These are phyloP conservation scores for Nakazawaea molendinolei DNA, from an alignment of 805 yeast species.

Conservation along the genomic window DNA sequence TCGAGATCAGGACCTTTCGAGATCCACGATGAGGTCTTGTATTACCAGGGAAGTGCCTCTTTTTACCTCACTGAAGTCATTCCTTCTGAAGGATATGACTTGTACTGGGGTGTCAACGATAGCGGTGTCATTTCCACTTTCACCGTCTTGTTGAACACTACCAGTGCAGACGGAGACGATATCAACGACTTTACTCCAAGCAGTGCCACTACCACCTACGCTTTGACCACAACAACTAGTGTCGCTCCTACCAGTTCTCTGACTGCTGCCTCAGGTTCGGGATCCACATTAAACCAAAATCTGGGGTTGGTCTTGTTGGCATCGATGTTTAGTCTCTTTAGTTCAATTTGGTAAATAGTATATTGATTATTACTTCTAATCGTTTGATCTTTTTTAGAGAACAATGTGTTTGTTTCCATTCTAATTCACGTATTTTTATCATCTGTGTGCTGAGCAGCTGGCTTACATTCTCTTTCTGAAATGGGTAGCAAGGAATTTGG, in stretches of 20 bases:
- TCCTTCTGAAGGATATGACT: constrained; percentile 4
- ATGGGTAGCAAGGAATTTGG: background rate
- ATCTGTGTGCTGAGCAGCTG: too few relatives aligned
- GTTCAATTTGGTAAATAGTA: too few relatives aligned
- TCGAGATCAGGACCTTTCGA: constrained; percentile 6
- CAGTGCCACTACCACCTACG: constrained; percentile 4
- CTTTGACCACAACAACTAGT: constrained; percentile 7
- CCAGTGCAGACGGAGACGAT: background rate
- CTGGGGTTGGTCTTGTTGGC: too few relatives aligned
- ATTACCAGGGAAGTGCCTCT: constrained; percentile 9
- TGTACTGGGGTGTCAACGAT: constrained; percentile 8
- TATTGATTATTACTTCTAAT: background rate
- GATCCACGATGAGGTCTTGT: constrained; percentile 4
- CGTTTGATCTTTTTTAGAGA: background rate
- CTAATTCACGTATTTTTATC: too few relatives aligned
- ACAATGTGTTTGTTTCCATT: too few relatives aligned
- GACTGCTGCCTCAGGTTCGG: background rate
- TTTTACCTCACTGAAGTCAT: constrained; percentile 5
- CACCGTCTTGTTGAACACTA: constrained; percentile 2
- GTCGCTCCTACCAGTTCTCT: constrained; percentile 1
- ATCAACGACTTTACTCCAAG: constrained; percentile 1
- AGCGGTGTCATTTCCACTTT: background rate
- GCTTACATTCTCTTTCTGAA: background rate
- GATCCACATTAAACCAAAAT: too few relatives aligned
- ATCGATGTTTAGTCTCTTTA: too few relatives aligned